Conservation (phyloP, 1,284 basidiomycete genomes). For the Neotropicomus parvogracilis region DNA sequence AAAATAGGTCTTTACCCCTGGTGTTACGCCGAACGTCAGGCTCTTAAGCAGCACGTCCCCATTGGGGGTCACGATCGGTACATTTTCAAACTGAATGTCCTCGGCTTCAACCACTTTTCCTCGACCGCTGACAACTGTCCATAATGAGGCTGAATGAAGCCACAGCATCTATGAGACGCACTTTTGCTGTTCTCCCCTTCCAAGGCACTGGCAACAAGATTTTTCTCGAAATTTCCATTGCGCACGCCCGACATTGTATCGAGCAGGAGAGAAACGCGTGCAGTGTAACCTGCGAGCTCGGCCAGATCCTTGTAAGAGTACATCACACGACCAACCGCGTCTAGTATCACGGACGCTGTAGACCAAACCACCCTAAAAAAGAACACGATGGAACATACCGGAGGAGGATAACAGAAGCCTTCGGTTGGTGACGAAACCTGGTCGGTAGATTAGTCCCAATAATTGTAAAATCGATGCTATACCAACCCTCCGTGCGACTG, state of each 20-base stretch:
- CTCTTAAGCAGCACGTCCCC: slow-evolving; percentile 86
- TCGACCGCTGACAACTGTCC: slow-evolving; percentile 71
- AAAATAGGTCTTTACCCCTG: slow-evolving; percentile 56
- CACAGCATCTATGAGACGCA: slow-evolving; percentile 37
- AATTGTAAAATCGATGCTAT: background rate
- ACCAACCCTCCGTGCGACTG: slow-evolving; percentile 77
- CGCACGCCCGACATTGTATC: slow-evolving; percentile 91
- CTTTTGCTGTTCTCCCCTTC: slow-evolving; percentile 79
- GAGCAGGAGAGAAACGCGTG: slow-evolving; percentile 84
- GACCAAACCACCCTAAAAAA: background rate
- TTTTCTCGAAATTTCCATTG: slow-evolving; percentile 86
- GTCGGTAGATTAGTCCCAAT: background rate
- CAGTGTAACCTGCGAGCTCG: slow-evolving; percentile 94
- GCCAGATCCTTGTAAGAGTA: slow-evolving; percentile 96
- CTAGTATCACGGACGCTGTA: slow-evolving; percentile 34
- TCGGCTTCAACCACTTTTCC: slow-evolving; percentile 82
- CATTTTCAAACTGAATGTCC: slow-evolving; percentile 87
- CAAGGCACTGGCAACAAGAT: slow-evolving; percentile 71
- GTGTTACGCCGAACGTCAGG: slow-evolving; percentile 87
- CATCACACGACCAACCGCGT: slow-evolving; percentile 83
- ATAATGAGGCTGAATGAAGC: background rate
- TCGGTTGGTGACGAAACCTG: slow-evolving; percentile 92
- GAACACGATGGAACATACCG: slow-evolving; percentile 37
- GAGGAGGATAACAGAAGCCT: slow-evolving; percentile 83
- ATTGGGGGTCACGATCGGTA: slow-evolving; percentile 95